phyloP scores from a whole-genome alignment of 2,329 filamentous ascomycete genomes.

The Ophiostoma populinum region DNA sequence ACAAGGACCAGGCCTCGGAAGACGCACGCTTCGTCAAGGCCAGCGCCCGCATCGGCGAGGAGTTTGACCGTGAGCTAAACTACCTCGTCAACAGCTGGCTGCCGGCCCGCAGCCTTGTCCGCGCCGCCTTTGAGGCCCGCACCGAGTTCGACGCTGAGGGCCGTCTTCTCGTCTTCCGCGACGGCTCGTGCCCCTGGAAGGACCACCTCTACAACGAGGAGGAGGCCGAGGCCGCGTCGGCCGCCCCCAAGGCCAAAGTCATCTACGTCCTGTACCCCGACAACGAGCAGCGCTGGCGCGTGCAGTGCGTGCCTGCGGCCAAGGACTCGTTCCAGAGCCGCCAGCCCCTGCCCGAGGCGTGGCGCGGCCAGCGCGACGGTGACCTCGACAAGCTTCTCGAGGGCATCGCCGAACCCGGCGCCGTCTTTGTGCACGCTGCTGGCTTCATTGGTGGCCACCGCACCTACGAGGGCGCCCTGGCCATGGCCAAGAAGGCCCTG shows the following conservation, averaged over 20 bases:
- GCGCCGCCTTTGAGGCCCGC: constrained; percentile 55
- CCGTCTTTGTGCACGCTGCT: constrained; percentile 83
- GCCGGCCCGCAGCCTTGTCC: constrained; percentile 56
- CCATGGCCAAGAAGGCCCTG: constrained; percentile 68
- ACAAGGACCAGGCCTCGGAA: constrained; percentile 52
- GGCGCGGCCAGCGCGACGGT: constrained; percentile 80
- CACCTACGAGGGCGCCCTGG: constrained; percentile 72
- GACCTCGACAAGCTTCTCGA: constrained; percentile 53
- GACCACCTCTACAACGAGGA: constrained; percentile 89
- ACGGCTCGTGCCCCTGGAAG: constrained; percentile 78
- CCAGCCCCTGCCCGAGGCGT: constrained; percentile 76
- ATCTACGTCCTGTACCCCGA: constrained; percentile 73
- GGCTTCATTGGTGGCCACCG: constrained; percentile 95
- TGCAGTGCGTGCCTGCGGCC: constrained; percentile 76
- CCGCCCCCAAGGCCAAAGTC: constrained; percentile 58
- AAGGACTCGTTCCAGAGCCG: constrained; percentile 82
- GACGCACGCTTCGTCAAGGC: constrained; percentile 65
- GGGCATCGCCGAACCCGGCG: constrained; percentile 50
- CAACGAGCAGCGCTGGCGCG: constrained; percentile 71
- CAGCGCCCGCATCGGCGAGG: constrained; percentile 69
- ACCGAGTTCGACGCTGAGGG: constrained; percentile 40
- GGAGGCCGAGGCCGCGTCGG: constrained; percentile 38
- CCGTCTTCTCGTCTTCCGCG: constrained; percentile 63
- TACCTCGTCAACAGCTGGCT: constrained; percentile 67
- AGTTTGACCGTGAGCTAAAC: constrained; percentile 67